Conservation (phyloP, 2,329 filamentous ascomycete genomes). For the Fusarium napiforme region DNA sequence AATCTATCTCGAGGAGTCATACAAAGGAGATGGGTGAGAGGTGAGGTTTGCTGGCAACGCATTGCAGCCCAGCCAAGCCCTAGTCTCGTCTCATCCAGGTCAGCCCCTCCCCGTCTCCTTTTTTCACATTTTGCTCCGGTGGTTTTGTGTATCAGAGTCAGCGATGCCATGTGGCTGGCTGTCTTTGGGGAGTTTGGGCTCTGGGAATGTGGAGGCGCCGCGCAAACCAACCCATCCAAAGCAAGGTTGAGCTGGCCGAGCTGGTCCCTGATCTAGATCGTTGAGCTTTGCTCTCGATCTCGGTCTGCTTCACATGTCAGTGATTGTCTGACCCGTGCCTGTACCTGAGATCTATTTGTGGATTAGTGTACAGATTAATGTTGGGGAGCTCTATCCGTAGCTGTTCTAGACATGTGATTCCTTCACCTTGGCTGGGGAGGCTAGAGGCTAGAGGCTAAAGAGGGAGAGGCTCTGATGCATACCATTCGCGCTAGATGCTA, state of each 20-base stretch:
- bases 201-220: constrained; percentile 30
- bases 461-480: constrained; percentile 19
- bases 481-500: constrained; percentile 5
- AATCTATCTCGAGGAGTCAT: constrained; percentile 2
- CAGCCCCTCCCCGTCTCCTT: constrained; percentile 5
- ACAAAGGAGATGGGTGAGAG: neutral
- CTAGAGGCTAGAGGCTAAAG: neutral
- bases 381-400: constrained; percentile 6
- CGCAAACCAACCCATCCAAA: constrained; percentile 10
- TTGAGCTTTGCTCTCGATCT: constrained; percentile 25
- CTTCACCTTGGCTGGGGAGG: neutral
- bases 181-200: constrained; percentile 27
- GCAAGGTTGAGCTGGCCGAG: neutral
- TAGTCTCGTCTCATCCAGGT: constrained; percentile 8
- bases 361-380: constrained; percentile 4
- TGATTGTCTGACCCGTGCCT: constrained; percentile 12
- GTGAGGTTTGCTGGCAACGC: constrained; percentile 33
- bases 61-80: constrained; percentile 31
- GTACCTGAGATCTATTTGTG: constrained; percentile 33
- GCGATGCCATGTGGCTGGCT: constrained; percentile 36
- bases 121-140: constrained; percentile 21
- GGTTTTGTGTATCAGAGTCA: neutral
- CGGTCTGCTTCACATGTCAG: constrained; percentile 37
- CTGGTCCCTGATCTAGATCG: constrained; percentile 34
- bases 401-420: constrained; percentile 22